Base-by-base conservation (phyloP, 2,329 filamentous ascomycete species). In the Colletotrichum sojae region DNA sequence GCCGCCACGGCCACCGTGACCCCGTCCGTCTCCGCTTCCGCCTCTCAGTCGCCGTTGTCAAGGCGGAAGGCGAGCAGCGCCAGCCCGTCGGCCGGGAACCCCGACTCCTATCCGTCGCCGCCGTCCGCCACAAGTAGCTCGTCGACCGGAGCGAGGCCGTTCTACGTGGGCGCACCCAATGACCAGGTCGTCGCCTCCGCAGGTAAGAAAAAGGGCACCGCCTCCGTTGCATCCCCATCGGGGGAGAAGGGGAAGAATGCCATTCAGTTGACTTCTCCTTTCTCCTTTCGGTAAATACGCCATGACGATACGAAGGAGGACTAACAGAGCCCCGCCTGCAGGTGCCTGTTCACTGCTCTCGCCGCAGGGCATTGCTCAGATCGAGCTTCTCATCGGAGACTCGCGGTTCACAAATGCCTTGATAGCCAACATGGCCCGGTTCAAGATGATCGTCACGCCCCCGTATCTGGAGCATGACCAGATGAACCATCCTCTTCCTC, bases 11-110 rank as follows among this genome's bases (percentile, higher is more conserved):
- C 27, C 0, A n/a, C 58, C 36, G 46, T 27, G 4, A 72, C 71
- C 1, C 59, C 68, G n/a, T 70, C 40, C 60, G 27, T 40, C n/a
- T n/a, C 58, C 36, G 82, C 77, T 36, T 76, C 78, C 13, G 46
- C 46, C 10, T 36, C 51, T 6, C 62, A 59, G 15, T 66, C 66
- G 16, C 66, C 66, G 48, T 22, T 66, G 18, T 55, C 55, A 16
- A 56, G 66, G 36, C 66, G 55, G 8, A 69, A 69, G 25, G 62
- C 66, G 2, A 66, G 62, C 16, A 66, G 62, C 31, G 22, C 62
- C 9, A 69, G 66, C 25, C 66, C 62, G 18, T 60, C 62, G 15
- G 51, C 66, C 22, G 66, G 31, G 18, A 60, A 69, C 43, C 48
- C 55, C 18, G 66, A 69, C 55, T 51, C 55, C 20, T 46, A 60